Base-by-base conservation (phyloP, 2,329 filamentous ascomycete species). In the Penicillium sp. region DNA sequence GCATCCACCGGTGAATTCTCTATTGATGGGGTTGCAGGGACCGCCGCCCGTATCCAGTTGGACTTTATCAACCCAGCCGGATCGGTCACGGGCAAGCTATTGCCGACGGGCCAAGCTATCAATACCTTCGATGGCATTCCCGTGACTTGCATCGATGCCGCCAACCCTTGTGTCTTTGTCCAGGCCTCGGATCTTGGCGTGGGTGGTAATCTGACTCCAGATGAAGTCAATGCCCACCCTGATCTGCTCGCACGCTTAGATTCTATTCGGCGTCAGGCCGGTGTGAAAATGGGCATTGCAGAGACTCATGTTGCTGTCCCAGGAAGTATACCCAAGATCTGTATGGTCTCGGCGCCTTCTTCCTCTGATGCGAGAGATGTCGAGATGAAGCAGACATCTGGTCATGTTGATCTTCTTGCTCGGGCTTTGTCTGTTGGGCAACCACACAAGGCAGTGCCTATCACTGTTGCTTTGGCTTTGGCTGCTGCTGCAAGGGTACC, bases 21-120 rank as follows among this genome's bases (percentile, higher is more conserved):
- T 1, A 87, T 89, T 59, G 86, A 87, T 63, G 87, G 86, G 0
- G 86, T 89, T 0, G 74, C 82, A 2, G 85, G 85, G 0, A 81
- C 76, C 0, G 82, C 76, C 0, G 81, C 85, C 0, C 78, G 76
- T 50, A 81, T 89, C 52, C 77, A 79, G 37, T 75, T 89, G 33
- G 81, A 83, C 41, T 89, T 89, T 62, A 69, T 85, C 6, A 71
- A 85, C 41, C 86, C 87, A 0, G 83, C 79, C 9, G 86, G 86
- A 0, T 83, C 85, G 9, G 84, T 84, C 65, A 89, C 87, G 0
- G 85, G 85, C 2, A 82, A 77, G 57, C 65, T 84, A 0, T 75
- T 88, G 8, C 85, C 85, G 0, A 89, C 86, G 0, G 84, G 84
- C 0, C 82, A 79, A 37, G 65, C 73, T 0, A 66, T 79, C 0